phyloP scores from a whole-genome alignment of 1,139 yeast genomes.

The Geotrichum australiense region DNA sequence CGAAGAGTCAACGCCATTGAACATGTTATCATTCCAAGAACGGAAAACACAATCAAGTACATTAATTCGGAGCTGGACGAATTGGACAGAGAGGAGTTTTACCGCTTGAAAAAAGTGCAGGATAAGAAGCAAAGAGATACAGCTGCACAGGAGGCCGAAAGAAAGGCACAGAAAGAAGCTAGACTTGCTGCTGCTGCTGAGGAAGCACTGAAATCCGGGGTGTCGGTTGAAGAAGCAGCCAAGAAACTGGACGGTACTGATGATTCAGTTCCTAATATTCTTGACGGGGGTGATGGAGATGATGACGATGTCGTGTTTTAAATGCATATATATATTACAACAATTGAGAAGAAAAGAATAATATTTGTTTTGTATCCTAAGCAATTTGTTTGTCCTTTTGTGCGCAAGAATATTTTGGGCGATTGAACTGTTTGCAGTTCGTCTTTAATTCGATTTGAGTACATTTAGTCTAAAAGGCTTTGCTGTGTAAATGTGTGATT shows the following conservation, averaged over 20 bases:
- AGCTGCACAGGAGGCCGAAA: constrained; percentile 55
- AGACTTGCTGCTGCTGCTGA: constrained; percentile 17
- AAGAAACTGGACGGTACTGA: constrained; percentile 14
- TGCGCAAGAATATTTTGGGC: too few relatives aligned
- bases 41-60: constrained; percentile 86
- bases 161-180: constrained; percentile 22
- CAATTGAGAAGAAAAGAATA: too few relatives aligned
- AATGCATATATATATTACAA: too few relatives aligned
- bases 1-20: constrained; percentile 98
- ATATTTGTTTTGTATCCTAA: too few relatives aligned
- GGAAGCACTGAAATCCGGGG: constrained; percentile 11
- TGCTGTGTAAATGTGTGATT: too few relatives aligned
- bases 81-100: constrained; percentile 95
- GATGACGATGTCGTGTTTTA: constrained; percentile 29
- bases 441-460: too few relatives aligned
- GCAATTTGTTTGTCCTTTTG: too few relatives aligned
- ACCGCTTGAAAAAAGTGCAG: constrained; percentile 92
- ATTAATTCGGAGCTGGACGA: constrained; percentile 96
- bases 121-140: constrained; percentile 84
- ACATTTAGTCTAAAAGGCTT: too few relatives aligned
- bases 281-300: constrained; percentile 18
- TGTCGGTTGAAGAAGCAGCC: constrained; percentile 16
- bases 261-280: constrained; percentile 8
- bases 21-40: constrained; percentile 95
- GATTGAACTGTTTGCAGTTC: too few relatives aligned